These are phyloP conservation scores for Aspergillus indologenus DNA, from an alignment of 495 filamentous ascomycete species.

Conservation along the genomic window DNA sequence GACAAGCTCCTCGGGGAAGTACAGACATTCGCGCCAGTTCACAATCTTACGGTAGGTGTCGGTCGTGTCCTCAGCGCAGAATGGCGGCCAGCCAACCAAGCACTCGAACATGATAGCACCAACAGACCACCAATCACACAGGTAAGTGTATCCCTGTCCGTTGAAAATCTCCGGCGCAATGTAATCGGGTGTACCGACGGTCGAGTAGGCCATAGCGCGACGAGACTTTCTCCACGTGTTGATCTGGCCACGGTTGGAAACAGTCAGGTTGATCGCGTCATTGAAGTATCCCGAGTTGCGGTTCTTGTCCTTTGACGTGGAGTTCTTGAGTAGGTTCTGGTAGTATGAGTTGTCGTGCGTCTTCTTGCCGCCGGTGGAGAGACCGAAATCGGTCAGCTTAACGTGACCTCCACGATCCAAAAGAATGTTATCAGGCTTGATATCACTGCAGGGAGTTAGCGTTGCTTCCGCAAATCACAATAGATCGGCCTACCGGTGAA, in stretches of 20 bases:
- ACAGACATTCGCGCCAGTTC: constrained; percentile 91
- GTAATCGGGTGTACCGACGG: constrained; percentile 97
- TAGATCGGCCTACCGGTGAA: constrained; percentile 73
- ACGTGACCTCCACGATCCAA: constrained; percentile 94
- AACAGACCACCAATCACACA: constrained; percentile 98
- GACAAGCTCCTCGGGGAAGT: constrained; percentile 93
- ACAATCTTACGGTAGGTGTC: constrained; percentile 99
- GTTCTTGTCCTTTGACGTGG: constrained; percentile 64
- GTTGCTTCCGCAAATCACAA: not conserved
- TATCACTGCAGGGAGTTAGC: constrained; percentile 61
- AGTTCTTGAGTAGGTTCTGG: constrained; percentile 86
- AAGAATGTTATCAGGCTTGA: constrained; percentile 98
- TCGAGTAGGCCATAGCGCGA: constrained; percentile 93
- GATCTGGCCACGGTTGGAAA: constrained; percentile 93
- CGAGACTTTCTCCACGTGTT: constrained; percentile 98
- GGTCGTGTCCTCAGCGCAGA: constrained; percentile 95
- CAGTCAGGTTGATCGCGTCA: constrained; percentile 97
- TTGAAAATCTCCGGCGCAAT: constrained; percentile 98
- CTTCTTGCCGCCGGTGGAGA: constrained; percentile 97
- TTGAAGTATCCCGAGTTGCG: constrained; percentile 85
- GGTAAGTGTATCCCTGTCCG: constrained; percentile 88
- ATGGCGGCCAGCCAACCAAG: constrained; percentile 96
- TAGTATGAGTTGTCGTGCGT: constrained; percentile 98
- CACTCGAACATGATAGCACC: constrained; percentile 99
- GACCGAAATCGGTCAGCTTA: constrained; percentile 97